Base-by-base conservation (phyloP, 805 yeast genomes). In the Candida maesae region DNA sequence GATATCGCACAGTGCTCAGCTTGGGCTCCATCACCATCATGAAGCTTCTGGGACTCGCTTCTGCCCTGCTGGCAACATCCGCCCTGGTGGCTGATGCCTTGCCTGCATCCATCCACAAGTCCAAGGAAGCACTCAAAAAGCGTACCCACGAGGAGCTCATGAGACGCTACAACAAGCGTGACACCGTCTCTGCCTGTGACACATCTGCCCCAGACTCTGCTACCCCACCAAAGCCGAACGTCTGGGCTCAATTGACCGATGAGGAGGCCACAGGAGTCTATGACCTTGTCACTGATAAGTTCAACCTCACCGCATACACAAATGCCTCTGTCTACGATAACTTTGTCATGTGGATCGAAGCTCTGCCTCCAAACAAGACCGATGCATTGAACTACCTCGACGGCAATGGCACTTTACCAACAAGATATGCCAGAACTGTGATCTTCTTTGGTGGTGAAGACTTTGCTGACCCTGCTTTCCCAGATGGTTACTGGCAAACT, bases 401-500 rank as follows among this genome's bases (percentile, higher is more conserved):
- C 35, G 26, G 29, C 20, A 39, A 50, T 27, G 51, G 48, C 17
- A 43, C 47, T 3, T 35, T 39, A 13, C 61, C 60, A 24, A 51
- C 38, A 8, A 46, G 52, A 33, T 49, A 47, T 24, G 58, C 58
- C 27, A 42, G 39, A 21, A 55, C 56, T 6, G 42, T 41, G 6
- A n/a, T 54, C 13, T 54, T 52, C 43, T 49, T 54, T 25, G 58
- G 58, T 45, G 46, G 50, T 33, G 58, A 52, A 16, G 56, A 54
- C 33, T 45, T 35, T 28, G 45, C 47, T 3, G 39, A 35, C 11
- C 53, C 45, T 3, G 55, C 47, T 27, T 52, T 33, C 44, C 52
- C 52, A 15, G 46, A 54, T 21, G 58, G 58, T 6, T 54, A 54
- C 39, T 54, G 58, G 56, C 48, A 51, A 34, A 47, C 50, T 8